These are phyloP conservation scores for Chenopodium album DNA, from an alignment of 148 eudicot species.

Conservation along the genomic window DNA sequence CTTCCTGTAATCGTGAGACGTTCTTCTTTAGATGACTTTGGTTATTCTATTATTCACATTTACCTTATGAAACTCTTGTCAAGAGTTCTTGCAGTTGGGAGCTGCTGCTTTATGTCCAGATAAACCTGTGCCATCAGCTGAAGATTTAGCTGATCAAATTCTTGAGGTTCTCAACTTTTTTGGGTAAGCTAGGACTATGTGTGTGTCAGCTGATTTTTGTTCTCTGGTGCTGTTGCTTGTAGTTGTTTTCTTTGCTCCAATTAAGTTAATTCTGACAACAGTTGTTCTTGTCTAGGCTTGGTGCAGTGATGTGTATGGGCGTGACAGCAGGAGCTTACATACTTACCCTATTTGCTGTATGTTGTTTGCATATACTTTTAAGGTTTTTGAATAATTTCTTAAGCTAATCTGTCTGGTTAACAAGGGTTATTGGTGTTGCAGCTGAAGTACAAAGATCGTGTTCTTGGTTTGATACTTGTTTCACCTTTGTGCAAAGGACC, in stretches of 20 bases:
- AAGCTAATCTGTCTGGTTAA: constrained; percentile 14
- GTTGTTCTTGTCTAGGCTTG: constrained; percentile 39
- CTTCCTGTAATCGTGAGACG: neutral
- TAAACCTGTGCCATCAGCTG: constrained; percentile 71
- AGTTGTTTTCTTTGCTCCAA: neutral
- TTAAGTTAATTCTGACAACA: constrained; percentile 18
- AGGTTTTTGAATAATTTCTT: neutral
- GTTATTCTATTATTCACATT: constrained; percentile 48
- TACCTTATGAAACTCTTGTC: constrained; percentile 49
- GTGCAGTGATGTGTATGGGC: constrained; percentile 57
- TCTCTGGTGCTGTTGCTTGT: neutral
- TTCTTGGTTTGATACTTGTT: constrained; percentile 87
- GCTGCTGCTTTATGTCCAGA: constrained; percentile 74
- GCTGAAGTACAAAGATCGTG: constrained; percentile 83
- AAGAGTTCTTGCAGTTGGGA: constrained; percentile 98
- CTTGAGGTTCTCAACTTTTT: constrained; percentile 84
- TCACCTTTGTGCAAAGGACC: constrained; percentile 90
- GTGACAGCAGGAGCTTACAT: constrained; percentile 58
- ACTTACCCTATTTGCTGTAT: constrained; percentile 50
- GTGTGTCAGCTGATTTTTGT: neutral
- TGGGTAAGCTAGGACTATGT: constrained; percentile 40
- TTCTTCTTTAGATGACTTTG: neutral
- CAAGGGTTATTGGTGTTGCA: constrained; percentile 33
- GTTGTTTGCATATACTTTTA: constrained; percentile 10
- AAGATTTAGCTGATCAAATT: constrained; percentile 87